A percentile compares a stretch with the other conserved stretches of the same genome.
phyloP scores from a whole-genome alignment of 2,329 filamentous ascomycete genomes.

The Curvularia hawaiiensis region DNA sequence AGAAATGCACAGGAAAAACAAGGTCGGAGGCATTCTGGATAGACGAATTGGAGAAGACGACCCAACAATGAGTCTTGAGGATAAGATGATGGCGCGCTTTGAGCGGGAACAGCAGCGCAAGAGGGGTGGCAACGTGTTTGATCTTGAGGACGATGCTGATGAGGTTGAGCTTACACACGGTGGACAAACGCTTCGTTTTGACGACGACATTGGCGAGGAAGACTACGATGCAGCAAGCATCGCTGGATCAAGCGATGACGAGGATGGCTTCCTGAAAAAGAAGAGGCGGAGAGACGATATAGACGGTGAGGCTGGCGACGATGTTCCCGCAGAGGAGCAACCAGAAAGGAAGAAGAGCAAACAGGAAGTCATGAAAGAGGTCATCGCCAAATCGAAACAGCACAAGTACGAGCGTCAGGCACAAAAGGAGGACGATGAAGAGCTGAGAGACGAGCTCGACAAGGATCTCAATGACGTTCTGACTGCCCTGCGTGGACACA shows the following conservation, averaged over 20 bases:
- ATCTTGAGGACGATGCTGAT: conserved; percentile 81
- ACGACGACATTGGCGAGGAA: conserved; percentile 59
- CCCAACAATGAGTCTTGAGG: conserved; percentile 89
- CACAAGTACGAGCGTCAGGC: conserved; percentile 95
- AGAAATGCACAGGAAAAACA: conserved; percentile 87
- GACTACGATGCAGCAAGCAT: conserved; percentile 83
- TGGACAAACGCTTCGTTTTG: conserved; percentile 74
- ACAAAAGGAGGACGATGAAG: conserved; percentile 90
- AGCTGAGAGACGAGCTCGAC: conserved; percentile 82
- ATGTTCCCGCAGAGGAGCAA: conserved; percentile 54
- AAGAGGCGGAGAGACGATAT: conserved; percentile 55
- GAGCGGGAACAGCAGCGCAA: conserved; percentile 83
- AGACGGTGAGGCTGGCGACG: conserved; percentile 49
- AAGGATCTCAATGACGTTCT: conserved; percentile 80
- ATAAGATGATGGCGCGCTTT: conserved; percentile 89
- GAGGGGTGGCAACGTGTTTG: conserved; percentile 82
- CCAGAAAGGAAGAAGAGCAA: conserved; percentile 92
- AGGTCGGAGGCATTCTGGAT: conserved; percentile 90
- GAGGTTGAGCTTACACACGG: conserved; percentile 80
- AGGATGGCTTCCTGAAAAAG: conserved; percentile 46
- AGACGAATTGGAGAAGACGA: conserved; percentile 95
- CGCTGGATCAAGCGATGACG: conserved; percentile 52
- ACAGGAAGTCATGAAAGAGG: conserved; percentile 96
- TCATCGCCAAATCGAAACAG: conserved; percentile 95
- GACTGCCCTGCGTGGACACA: conserved; percentile 67